These are phyloP conservation scores for Berberis vulgaris DNA, from an alignment of 164 flowering plant species.

Conservation along the genomic window DNA sequence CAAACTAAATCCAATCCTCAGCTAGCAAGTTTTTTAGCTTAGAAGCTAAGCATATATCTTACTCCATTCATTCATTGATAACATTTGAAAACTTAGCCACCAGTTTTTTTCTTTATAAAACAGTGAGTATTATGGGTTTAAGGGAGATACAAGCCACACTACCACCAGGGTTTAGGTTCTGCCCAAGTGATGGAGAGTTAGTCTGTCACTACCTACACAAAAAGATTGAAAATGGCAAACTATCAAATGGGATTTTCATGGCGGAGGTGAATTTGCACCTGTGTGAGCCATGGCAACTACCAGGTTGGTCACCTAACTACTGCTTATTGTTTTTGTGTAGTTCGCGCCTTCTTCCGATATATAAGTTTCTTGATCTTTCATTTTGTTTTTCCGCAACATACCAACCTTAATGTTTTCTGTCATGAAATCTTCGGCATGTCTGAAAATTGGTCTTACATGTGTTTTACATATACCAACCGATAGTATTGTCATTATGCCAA, in stretches of 20 bases:
- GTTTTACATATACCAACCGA: too few relatives aligned
- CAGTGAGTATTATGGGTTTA: constrained; percentile 42
- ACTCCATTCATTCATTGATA: too few relatives aligned
- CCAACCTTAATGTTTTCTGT: too few relatives aligned
- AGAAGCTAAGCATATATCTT: not conserved
- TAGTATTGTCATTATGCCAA: too few relatives aligned
- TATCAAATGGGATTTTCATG: constrained; percentile 35
- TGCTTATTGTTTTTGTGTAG: not conserved
- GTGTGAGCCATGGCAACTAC: constrained; percentile 92
- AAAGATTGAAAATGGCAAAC: constrained; percentile 48
- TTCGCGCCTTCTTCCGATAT: not conserved
- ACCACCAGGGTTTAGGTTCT: constrained; percentile 78
- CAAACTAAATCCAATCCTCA: not conserved
- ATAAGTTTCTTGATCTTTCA: too few relatives aligned
- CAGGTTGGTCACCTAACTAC: constrained; percentile 36
- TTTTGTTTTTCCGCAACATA: too few relatives aligned
- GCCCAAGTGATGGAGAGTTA: constrained; percentile 75
- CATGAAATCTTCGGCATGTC: too few relatives aligned
- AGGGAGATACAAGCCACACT: constrained; percentile 66
- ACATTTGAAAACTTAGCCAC: not conserved
- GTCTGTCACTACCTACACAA: constrained; percentile 73
- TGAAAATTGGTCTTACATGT: too few relatives aligned
- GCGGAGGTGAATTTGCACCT: constrained; percentile 74
- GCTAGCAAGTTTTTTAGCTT: not conserved
- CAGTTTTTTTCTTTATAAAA: not conserved